Evolutionary conservation across 2,329 filamentous ascomycete genomes (phyloP), one percentile per base, ranked within the genome.

Genomic region (Thielaviopsis punctulata): DNA sequence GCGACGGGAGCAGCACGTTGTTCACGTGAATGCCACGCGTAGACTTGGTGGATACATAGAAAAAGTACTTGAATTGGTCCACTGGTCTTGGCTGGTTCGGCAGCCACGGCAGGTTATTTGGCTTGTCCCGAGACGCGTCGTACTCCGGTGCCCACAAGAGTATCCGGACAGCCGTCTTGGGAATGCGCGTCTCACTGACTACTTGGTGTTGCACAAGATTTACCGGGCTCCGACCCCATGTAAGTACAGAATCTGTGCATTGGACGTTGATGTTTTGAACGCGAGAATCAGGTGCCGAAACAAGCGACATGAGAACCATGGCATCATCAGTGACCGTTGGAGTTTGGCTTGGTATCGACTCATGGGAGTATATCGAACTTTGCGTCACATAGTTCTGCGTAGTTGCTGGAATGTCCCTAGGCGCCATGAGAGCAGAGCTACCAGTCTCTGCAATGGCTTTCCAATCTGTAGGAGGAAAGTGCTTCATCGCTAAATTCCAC

Each of bases 111-210:
- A 65, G 69, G 46, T 49, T 57, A 75, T 77, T 49, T 74, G 74
- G 33, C 69, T 69, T 49, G 21, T 76, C 72, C 47, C 70, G 72
- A 48, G 69, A 69, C 7, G 75, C 71, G 53, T 86, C 82, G 54
- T 82, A 81, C 10, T 76, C 77, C 0, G 80, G 74, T 52, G 77
- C 80, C 73, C 83, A 87, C 25, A 92, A 77, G 30, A 86, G 71
- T 36, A 95, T 69, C 60, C 85, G 82, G 59, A 95, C 79, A 0
- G 86, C 87, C 57, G 82, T 81, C 62, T 90, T 90, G 1, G 89
- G 86, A 33, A 96, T 78, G 15, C 80, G 81, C 2, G 71, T 73
- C 58, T 95, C 86, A 22, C 69, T 67, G 25, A 65, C 68, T 47
- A 80, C 69, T 1, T 74, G 65, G 60, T 88, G 86, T 2, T 80